Evolutionary conservation across 148 eudicot genomes (phyloP).

Genomic region (Simmondsia chinensis): DNA sequence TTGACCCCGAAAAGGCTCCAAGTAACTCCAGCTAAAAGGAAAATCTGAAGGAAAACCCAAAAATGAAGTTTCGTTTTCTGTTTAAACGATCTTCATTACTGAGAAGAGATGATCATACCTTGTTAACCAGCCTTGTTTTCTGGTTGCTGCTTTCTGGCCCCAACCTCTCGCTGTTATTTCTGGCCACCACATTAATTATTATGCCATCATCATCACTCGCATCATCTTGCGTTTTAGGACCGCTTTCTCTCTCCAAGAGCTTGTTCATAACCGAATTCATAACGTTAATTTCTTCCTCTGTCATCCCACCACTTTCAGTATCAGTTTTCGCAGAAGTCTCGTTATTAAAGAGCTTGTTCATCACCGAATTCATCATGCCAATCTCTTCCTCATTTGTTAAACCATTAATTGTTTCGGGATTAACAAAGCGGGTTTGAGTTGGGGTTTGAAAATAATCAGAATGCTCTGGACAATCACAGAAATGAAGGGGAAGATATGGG

Average conservation of each 20-base stretch:
- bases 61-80: too few species aligned
- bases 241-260: slow-evolving; percentile 26
- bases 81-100: too few species aligned
- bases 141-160: slow-evolving; percentile 20
- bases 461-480: slow-evolving; percentile 91
- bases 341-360: slow-evolving; percentile 33
- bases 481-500: slow-evolving; percentile 56
- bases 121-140: slow-evolving; percentile 14
- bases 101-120: too few species aligned
- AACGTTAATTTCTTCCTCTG: slow-evolving; percentile 67
- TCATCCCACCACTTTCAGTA: slow-evolving; percentile 40
- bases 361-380: slow-evolving; percentile 43
- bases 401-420: slow-evolving; percentile 20
- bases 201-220: slow-evolving; percentile 37
- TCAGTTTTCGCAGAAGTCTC: slow-evolving; percentile 13
- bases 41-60: too few species aligned
- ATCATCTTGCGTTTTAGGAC: slow-evolving; percentile 19
- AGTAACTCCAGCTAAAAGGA: too few species aligned
- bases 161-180: slow-evolving; percentile 5
- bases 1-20: too few species aligned
- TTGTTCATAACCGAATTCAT: slow-evolving; percentile 77
- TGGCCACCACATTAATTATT: slow-evolving; percentile 28
- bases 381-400: slow-evolving; percentile 53
- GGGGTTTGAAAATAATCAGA: slow-evolving; percentile 17
- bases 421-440: slow-evolving; percentile 8